Percentiles rank a stretch among this genome's conserved stretches.
These are phyloP conservation scores for Epichloe scottii DNA, from an alignment of 2,329 filamentous ascomycete species.

Conservation along the genomic window DNA sequence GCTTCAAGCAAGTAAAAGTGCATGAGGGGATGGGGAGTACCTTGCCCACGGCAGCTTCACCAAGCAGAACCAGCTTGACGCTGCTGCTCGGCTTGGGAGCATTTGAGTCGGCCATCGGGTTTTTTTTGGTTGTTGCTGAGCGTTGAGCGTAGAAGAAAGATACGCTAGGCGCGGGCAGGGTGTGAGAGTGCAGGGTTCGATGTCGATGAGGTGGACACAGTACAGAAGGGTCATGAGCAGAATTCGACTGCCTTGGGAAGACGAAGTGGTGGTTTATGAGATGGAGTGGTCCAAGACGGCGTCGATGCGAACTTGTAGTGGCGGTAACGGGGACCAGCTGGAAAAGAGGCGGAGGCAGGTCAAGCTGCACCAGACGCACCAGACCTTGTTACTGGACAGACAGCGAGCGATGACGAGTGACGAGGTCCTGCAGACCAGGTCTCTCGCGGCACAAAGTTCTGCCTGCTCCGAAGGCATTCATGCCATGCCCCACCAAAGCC, in stretches of 20 bases:
- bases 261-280: not conserved
- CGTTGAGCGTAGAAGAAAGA: not conserved
- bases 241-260: not conserved
- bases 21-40: constrained; percentile 33
- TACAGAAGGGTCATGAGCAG: not conserved
- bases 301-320: not conserved
- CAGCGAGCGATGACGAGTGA: not conserved
- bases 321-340: not conserved
- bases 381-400: too few relatives aligned
- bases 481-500: constrained; percentile 4
- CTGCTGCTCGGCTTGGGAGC: constrained; percentile 95
- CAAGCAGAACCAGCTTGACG: constrained; percentile 96
- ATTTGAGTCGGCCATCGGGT: constrained; percentile 36
- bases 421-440: not conserved
- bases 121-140: constrained; percentile 2
- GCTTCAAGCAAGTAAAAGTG: not conserved
- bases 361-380: not conserved
- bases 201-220: not conserved
- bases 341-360: not conserved
- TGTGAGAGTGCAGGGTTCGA: not conserved
- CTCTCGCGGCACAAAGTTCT: constrained; percentile 2
- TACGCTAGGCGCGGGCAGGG: not conserved
- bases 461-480: not conserved
- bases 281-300: constrained; percentile 1
- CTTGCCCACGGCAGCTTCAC: constrained; percentile 97